Evolutionary conservation across 1,139 yeast species (phyloP).

Genomic region (Saccharomyces pastorianus): DNA sequence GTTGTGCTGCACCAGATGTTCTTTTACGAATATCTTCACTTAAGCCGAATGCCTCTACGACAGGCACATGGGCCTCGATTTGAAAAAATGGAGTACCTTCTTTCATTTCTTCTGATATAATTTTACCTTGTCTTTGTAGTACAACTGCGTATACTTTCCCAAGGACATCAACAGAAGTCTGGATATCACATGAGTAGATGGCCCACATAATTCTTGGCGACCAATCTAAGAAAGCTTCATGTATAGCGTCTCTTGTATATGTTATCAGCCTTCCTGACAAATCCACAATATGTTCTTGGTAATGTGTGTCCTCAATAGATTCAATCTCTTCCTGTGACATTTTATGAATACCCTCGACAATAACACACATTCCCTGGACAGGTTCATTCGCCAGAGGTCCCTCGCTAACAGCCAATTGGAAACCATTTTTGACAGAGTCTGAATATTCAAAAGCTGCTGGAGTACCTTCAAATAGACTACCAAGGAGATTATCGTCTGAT

Average conservation of each 20-base stretch:
- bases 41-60: conserved; percentile 93
- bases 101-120: conserved; percentile 87
- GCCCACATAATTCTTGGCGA: conserved; percentile 89
- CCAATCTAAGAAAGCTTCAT: conserved; percentile 61
- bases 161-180: conserved; percentile 86
- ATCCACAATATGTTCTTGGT: conserved; percentile 31
- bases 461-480: conserved; percentile 19
- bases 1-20: conserved; percentile 96
- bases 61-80: conserved; percentile 79
- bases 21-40: conserved; percentile 89
- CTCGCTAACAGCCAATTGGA: conserved; percentile 69
- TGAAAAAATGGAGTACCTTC: conserved; percentile 97
- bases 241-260: conserved; percentile 64
- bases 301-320: conserved; percentile 26
- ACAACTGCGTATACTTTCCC: conserved; percentile 95
- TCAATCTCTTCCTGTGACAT: conserved; percentile 34
- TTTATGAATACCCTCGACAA: conserved; percentile 36
- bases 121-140: conserved; percentile 77
- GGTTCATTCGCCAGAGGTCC: conserved; percentile 91
- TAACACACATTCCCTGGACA: conserved; percentile 67
- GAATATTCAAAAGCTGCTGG: conserved; percentile 42
- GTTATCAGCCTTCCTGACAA: conserved; percentile 67
- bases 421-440: conserved; percentile 69
- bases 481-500: conserved; percentile 36
- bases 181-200: conserved; percentile 89